Conservation (phyloP, 495 filamentous ascomycete species). For the Tuber indicum region DNA sequence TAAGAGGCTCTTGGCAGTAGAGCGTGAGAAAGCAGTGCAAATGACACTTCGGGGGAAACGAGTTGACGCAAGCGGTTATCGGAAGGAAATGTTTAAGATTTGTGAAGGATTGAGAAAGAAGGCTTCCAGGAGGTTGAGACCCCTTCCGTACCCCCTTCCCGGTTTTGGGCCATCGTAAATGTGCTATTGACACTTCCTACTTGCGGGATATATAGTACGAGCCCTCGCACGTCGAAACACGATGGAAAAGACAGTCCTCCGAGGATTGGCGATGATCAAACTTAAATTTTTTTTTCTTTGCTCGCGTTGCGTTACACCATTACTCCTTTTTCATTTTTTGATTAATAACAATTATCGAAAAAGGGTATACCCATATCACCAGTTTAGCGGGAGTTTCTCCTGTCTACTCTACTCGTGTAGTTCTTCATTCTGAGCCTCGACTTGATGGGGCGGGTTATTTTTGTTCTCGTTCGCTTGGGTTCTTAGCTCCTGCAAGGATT, state of each 20-base stretch:
- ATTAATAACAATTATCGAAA: not conserved
- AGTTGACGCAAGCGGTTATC: slow-evolving; percentile 64
- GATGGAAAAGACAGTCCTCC: slow-evolving; percentile 32
- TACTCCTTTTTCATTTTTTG: not conserved
- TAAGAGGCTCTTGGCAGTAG: slow-evolving; percentile 69
- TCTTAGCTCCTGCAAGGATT: not conserved
- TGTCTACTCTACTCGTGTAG: not conserved
- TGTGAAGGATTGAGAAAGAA: slow-evolving; percentile 36
- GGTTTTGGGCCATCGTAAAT: not conserved
- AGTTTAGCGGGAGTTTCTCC: not conserved
- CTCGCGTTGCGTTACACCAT: not conserved
- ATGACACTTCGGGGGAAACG: slow-evolving; percentile 81
- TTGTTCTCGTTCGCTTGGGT: not conserved
- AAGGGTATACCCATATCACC: not conserved
- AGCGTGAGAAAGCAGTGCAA: slow-evolving; percentile 72
- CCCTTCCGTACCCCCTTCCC: not conserved
- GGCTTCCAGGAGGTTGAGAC: slow-evolving; percentile 33
- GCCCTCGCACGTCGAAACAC: slow-evolving; percentile 23
- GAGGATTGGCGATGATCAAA: slow-evolving; percentile 24
- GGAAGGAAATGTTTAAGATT: slow-evolving; percentile 83
- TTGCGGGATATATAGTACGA: slow-evolving; percentile 17
- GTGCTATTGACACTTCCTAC: not conserved
- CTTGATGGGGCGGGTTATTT: not conserved
- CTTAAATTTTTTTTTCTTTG: slow-evolving; percentile 20
- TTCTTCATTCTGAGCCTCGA: not conserved